A percentile compares a stretch with the other conserved stretches of the same genome.
Evolutionary conservation across 257 asterid species (phyloP).

Genomic region (Solanum ossicruentum): DNA sequence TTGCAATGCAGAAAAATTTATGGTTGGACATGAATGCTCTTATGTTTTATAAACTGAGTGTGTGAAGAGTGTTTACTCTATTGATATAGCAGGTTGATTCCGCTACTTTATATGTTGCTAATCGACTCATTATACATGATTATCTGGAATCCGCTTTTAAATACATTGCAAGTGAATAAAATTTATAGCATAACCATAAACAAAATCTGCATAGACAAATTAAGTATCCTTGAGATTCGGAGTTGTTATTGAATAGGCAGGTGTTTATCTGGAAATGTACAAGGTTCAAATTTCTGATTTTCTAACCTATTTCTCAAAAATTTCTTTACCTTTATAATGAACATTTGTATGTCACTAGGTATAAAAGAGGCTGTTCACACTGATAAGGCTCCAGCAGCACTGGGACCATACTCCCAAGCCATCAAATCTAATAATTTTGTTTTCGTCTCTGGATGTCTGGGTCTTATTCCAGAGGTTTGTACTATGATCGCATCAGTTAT

Average conservation of each 20-base stretch:
- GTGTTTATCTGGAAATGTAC: neutral
- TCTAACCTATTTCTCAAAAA: neutral
- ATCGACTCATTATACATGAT: neutral
- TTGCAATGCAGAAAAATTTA: neutral
- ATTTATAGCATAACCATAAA: neutral
- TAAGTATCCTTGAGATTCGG: neutral
- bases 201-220: neutral
- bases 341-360: neutral
- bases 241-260: neutral
- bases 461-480: slow-evolving; percentile 72
- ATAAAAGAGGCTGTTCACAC: slow-evolving; percentile 70
- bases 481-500: neutral
- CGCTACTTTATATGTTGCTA: neutral
- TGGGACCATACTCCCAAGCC: slow-evolving; percentile 97
- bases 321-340: neutral
- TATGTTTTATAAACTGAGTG: neutral
- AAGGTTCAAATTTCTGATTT: neutral
- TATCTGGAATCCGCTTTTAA: neutral
- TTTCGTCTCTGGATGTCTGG: slow-evolving; percentile 65
- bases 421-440: slow-evolving; percentile 71
- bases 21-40: neutral
- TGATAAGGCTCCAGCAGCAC: slow-evolving; percentile 88
- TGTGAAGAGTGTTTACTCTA: neutral
- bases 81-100: neutral
- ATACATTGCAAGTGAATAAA: neutral